Evolutionary conservation across 345 rosid genomes (phyloP).

Genomic region (Salix caprea): DNA sequence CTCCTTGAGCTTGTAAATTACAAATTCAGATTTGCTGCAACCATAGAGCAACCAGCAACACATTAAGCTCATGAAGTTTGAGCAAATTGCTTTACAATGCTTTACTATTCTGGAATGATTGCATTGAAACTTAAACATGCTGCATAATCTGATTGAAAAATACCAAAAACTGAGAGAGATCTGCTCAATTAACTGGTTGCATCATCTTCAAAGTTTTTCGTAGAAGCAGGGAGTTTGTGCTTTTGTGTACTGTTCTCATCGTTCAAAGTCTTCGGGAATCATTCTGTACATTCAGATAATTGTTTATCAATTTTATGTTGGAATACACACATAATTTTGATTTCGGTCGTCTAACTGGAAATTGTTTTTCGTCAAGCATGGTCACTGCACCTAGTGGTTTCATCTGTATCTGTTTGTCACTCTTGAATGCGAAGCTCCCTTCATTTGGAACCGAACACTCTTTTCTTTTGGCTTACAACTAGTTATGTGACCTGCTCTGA

Average conservation of each 20-base stretch:
- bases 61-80: neutral
- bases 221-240: neutral
- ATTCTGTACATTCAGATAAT: neutral
- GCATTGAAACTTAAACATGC: neutral
- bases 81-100: neutral
- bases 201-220: neutral
- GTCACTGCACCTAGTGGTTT: neutral
- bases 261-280: neutral
- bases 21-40: slow-evolving; percentile 64
- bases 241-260: neutral
- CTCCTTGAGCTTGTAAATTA: slow-evolving; percentile 71
- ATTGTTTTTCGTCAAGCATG: neutral
- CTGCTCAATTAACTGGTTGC: neutral
- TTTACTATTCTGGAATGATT: neutral
- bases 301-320: neutral
- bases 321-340: neutral
- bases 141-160: neutral
- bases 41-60: slow-evolving; percentile 14
- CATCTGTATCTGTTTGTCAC: neutral
- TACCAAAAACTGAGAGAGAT: neutral
- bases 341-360: neutral
- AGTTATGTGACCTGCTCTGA: too few relatives aligned
- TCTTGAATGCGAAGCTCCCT: neutral
- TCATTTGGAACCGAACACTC: neutral
- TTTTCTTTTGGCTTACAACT: neutral